Evolutionary conservation across 192 early-diverging fungal genomes (phyloP), one percentile per base, ranked within the genome.

Genomic region (Coemansia interrupta): DNA sequence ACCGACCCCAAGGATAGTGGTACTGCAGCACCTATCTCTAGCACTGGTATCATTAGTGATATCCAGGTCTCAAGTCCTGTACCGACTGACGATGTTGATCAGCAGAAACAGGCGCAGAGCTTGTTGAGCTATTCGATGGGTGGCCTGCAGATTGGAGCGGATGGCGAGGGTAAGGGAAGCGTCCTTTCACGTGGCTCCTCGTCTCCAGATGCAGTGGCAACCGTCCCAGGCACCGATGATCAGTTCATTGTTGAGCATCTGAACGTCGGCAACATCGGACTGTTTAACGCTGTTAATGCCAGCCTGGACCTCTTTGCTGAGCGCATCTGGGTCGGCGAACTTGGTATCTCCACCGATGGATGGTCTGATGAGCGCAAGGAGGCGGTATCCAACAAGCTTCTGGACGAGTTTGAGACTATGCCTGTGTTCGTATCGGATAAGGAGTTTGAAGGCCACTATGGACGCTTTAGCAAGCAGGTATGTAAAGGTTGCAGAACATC

Each of bases 381-480:
- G 2, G 82, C 83, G 11, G 84, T 93, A 46, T 72, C 80, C 15
- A 47, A 69, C 28, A 85, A 84, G 54, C 80, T 94, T 40, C 68
- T 78, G 10, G 63, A 71, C 26, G 82, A 87, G 48, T 72, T 87
- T 56, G 70, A 88, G 56, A 88, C 85, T 7, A 74, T 88, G 54
- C 89, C 93, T 1, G 92, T 97, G 19, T 90, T 90, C 77, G 74
- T 90, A 22, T 80, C 84, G 18, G 88, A 94, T 58, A 69, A 81
- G 14, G 87, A 93, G 58, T 83, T 92, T 68, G 91, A 95, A 44
- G 92, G 92, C 22, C 93, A 95, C 73, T 97, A 97, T 65, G 86
- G 90, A 57, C 85, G 87, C 66, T 96, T 94, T 57, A 94, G 95
- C 82, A 96, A 96, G 68, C 95, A 97, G 67, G 67, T 91, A 83